phyloP scores from a whole-genome alignment of 2,329 filamentous ascomycete species.

The Aspergillus sojae region DNA sequence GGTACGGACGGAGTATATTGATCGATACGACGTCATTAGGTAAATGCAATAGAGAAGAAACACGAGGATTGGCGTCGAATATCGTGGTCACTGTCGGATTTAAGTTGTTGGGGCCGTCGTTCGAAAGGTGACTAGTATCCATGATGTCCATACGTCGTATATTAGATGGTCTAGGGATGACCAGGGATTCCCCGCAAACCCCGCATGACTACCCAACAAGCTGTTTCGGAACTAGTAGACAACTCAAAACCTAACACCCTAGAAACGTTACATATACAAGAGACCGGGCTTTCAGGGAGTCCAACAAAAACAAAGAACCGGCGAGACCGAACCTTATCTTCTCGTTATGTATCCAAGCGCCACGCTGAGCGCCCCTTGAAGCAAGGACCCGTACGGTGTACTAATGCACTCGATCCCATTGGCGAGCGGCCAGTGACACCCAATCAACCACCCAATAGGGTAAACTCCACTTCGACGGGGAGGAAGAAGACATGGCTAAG shows the following conservation, averaged over 20 bases:
- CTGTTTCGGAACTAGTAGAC: too few species aligned
- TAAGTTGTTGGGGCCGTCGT: neutral
- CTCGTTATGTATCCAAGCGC: neutral
- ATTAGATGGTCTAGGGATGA: neutral
- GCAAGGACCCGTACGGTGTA: neutral
- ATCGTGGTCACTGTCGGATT: neutral
- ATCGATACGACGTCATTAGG: neutral
- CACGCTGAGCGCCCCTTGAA: neutral
- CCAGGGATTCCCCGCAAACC: neutral
- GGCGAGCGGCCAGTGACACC: neutral
- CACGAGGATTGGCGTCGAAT: neutral
- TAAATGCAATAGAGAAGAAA: neutral
- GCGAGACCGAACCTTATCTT: neutral
- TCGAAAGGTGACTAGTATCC: too few species aligned
- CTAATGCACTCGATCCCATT: neutral
- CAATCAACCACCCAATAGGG: neutral
- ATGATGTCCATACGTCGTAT: neutral
- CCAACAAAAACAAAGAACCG: neutral
- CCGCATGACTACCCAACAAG: neutral
- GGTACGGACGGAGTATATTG: neutral
- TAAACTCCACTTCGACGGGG: neutral
- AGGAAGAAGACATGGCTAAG: neutral
- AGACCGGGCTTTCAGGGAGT: too few species aligned
- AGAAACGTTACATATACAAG: neutral
- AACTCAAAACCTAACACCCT: neutral